Evolutionary conservation across 2,329 filamentous ascomycete species (phyloP).

Genomic region (Alternaria dauci): DNA sequence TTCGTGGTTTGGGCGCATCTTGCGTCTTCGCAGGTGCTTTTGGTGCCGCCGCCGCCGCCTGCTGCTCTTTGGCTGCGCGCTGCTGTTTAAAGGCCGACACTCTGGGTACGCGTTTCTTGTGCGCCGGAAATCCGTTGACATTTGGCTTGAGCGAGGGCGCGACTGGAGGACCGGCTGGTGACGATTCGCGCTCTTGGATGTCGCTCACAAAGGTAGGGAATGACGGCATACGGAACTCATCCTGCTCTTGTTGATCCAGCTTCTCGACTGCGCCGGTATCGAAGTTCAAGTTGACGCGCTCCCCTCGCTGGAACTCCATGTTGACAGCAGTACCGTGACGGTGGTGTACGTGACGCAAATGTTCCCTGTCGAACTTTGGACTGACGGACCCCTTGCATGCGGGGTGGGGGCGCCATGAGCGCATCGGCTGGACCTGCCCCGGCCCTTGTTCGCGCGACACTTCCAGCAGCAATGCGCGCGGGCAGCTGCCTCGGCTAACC

Average conservation of each 20-base stretch:
- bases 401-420: neutral
- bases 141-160: constrained; percentile 66
- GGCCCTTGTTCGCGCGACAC: neutral
- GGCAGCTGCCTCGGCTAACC: constrained; percentile 27
- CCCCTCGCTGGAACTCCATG: constrained; percentile 62
- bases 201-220: constrained; percentile 68
- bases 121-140: constrained; percentile 82
- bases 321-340: constrained; percentile 12
- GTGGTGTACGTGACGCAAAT: constrained; percentile 2
- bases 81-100: constrained; percentile 83
- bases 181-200: constrained; percentile 76
- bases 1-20: constrained; percentile 26
- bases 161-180: constrained; percentile 68
- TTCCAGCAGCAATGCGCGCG: neutral
- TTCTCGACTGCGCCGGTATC: constrained; percentile 61
- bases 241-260: constrained; percentile 36
- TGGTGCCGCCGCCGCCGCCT: constrained; percentile 13
- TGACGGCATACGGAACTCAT: constrained; percentile 24
- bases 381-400: constrained; percentile 11
- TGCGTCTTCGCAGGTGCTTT: constrained; percentile 17
- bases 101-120: constrained; percentile 74
- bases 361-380: constrained; percentile 4
- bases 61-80: constrained; percentile 51
- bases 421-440: neutral
- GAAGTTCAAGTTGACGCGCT: constrained; percentile 68